A percentile compares a stretch with the other conserved stretches of the same genome.
These are phyloP conservation scores for Pisolithus tinctorius DNA, from an alignment of 768 basidiomycete species.

Conservation along the genomic window DNA sequence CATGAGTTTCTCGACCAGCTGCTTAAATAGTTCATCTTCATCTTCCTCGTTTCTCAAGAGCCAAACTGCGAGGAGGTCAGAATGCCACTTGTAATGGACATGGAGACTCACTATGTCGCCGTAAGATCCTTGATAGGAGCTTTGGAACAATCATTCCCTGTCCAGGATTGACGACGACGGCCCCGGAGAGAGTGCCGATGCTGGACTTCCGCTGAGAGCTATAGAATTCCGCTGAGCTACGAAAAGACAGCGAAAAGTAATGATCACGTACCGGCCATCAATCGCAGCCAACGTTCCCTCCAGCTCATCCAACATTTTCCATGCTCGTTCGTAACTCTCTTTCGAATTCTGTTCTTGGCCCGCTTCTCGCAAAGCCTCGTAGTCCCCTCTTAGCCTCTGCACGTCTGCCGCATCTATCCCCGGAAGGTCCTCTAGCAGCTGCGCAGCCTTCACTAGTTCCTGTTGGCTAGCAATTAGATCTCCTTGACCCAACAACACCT, in stretches of 20 bases:
- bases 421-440: slow-evolving; percentile 38
- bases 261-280: slow-evolving; percentile 42
- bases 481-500: slow-evolving; percentile 62
- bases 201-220: slow-evolving; percentile 36
- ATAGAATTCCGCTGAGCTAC: slow-evolving; percentile 18
- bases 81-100: slow-evolving; percentile 2
- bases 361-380: slow-evolving; percentile 22
- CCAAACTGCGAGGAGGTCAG: slow-evolving; percentile 45
- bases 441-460: slow-evolving; percentile 45
- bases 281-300: slow-evolving; percentile 47
- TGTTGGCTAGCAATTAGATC: slow-evolving; percentile 50
- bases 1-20: slow-evolving; percentile 51
- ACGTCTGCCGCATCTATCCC: slow-evolving; percentile 56
- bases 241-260: not conserved
- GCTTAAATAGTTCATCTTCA: slow-evolving; percentile 44
- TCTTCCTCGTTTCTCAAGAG: slow-evolving; percentile 51
- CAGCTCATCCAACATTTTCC: slow-evolving; percentile 55
- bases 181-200: slow-evolving; percentile 24
- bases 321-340: slow-evolving; percentile 49
- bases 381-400: slow-evolving; percentile 49
- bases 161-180: slow-evolving; percentile 16
- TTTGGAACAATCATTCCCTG: slow-evolving; percentile 53
- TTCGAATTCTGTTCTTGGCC: slow-evolving; percentile 41
- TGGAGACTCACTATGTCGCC: slow-evolving; percentile 55
- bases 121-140: slow-evolving; percentile 53